Percentiles rank a stretch among this genome's conserved stretches.
phyloP scores from a whole-genome alignment of 192 early-diverging fungal species.

The Coemansia sp. region DNA sequence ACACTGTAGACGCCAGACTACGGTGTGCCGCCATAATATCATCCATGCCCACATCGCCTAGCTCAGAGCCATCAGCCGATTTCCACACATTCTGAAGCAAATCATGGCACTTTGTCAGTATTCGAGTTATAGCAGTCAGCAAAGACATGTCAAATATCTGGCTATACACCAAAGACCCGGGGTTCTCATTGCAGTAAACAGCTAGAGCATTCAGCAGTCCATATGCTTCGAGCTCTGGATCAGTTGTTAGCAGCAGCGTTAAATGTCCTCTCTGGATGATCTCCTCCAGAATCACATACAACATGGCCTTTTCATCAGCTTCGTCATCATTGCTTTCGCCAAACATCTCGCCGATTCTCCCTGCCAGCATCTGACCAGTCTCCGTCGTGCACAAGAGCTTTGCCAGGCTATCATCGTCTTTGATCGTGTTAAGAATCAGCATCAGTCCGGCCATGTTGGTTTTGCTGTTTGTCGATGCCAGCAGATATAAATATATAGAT shows the following conservation, averaged over 20 bases:
- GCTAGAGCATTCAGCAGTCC: slow-evolving; percentile 36
- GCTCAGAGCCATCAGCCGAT: background rate
- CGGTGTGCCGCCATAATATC: slow-evolving; percentile 21
- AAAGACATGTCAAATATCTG: background rate
- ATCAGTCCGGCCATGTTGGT: slow-evolving; percentile 31
- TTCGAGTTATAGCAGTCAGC: background rate
- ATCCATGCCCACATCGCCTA: slow-evolving; percentile 12
- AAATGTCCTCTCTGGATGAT: slow-evolving; percentile 19
- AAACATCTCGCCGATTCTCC: slow-evolving; percentile 32
- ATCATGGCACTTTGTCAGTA: slow-evolving; percentile 1
- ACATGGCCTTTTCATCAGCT: slow-evolving; percentile 27
- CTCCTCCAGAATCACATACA: slow-evolving; percentile 26
- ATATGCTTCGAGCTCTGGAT: slow-evolving; percentile 5
- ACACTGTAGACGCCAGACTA: slow-evolving; percentile 15
- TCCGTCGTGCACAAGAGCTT: slow-evolving; percentile 17
- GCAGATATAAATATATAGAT: slow-evolving; percentile 22
- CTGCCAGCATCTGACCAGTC: slow-evolving; percentile 17
- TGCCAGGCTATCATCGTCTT: slow-evolving; percentile 5
- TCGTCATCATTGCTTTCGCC: slow-evolving; percentile 34
- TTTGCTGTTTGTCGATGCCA: slow-evolving; percentile 20
- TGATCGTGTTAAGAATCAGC: slow-evolving; percentile 39
- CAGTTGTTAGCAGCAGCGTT: slow-evolving; percentile 5
- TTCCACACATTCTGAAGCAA: slow-evolving; percentile 23
- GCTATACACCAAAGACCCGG: background rate
- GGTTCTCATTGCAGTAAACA: slow-evolving; percentile 37